A percentile compares a stretch with the other conserved stretches of the same genome.
phyloP scores from a whole-genome alignment of 2,329 filamentous ascomycete genomes.

The Fusarium solani-melongenae region DNA sequence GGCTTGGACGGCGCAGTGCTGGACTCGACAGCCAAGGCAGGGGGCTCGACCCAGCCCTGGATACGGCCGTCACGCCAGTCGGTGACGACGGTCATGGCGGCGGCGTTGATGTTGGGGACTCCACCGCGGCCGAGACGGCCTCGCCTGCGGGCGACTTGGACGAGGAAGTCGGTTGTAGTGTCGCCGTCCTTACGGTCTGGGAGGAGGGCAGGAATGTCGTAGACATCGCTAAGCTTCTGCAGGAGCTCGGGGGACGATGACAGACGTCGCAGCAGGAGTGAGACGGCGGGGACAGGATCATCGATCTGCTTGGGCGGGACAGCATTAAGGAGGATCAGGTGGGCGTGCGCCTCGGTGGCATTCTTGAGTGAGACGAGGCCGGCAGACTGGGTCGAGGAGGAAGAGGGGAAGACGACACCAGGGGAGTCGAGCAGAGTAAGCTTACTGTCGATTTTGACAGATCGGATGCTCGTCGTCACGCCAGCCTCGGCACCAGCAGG shows the following conservation, averaged over 20 bases:
- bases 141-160: slow-evolving; percentile 94
- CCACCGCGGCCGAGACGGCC: slow-evolving; percentile 90
- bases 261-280: slow-evolving; percentile 83
- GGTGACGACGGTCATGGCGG: slow-evolving; percentile 93
- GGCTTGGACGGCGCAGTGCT: slow-evolving; percentile 44
- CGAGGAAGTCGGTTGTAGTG: slow-evolving; percentile 87
- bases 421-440: slow-evolving; percentile 93
- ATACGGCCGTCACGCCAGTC: slow-evolving; percentile 97
- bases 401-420: slow-evolving; percentile 90
- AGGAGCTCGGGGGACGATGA: slow-evolving; percentile 79
- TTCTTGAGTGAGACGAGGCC: slow-evolving; percentile 66
- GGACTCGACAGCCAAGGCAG: slow-evolving; percentile 68
- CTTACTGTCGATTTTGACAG: slow-evolving; percentile 95
- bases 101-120: slow-evolving; percentile 86
- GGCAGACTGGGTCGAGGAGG: slow-evolving; percentile 53
- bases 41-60: slow-evolving; percentile 89
- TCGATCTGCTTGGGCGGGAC: slow-evolving; percentile 94
- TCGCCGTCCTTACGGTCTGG: slow-evolving; percentile 74
- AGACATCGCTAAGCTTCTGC: slow-evolving; percentile 82
- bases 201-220: slow-evolving; percentile 85
- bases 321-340: slow-evolving; percentile 88
- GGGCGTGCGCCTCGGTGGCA: slow-evolving; percentile 79
- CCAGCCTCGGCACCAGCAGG: slow-evolving; percentile 92
- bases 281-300: slow-evolving; percentile 89
- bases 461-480: slow-evolving; percentile 87